phyloP scores from a whole-genome alignment of 805 yeast genomes.

The Limtongia smithiae region DNA sequence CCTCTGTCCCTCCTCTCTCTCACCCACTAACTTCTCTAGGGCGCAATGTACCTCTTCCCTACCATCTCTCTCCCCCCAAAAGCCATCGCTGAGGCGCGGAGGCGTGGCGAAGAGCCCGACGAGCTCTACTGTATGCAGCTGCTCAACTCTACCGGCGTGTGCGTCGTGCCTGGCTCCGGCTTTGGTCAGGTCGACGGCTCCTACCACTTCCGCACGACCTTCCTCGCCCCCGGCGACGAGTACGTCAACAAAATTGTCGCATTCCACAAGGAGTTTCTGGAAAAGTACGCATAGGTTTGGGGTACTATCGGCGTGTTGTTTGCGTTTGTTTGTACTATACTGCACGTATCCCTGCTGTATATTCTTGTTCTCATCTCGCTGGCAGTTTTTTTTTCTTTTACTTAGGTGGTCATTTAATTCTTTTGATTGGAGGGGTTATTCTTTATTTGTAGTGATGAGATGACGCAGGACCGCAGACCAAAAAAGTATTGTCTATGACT shows the following conservation, averaged over 20 bases:
- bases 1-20: background rate
- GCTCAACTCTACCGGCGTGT: slow-evolving; percentile 85
- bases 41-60: slow-evolving; percentile 97
- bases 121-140: slow-evolving; percentile 84
- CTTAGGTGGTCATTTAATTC: background rate
- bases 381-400: background rate
- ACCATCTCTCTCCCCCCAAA: slow-evolving; percentile 58
- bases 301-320: no score
- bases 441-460: no score
- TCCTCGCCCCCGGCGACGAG: slow-evolving; percentile 89
- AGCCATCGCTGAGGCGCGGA: slow-evolving; percentile 60
- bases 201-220: slow-evolving; percentile 91
- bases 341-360: background rate
- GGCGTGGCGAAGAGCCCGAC: slow-evolving; percentile 61
- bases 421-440: background rate
- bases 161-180: slow-evolving; percentile 97
- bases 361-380: background rate
- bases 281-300: slow-evolving; percentile 40
- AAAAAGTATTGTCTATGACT: no score
- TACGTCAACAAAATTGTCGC: slow-evolving; percentile 76
- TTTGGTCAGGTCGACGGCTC: slow-evolving; percentile 91
- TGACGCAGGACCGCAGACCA: no score
- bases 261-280: slow-evolving; percentile 74
- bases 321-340: background rate
- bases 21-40: no score